Percentiles rank a stretch among this genome's conserved stretches.
These are phyloP conservation scores for Apocynum venetum DNA, from an alignment of 257 asterid genomes.

Conservation along the genomic window DNA sequence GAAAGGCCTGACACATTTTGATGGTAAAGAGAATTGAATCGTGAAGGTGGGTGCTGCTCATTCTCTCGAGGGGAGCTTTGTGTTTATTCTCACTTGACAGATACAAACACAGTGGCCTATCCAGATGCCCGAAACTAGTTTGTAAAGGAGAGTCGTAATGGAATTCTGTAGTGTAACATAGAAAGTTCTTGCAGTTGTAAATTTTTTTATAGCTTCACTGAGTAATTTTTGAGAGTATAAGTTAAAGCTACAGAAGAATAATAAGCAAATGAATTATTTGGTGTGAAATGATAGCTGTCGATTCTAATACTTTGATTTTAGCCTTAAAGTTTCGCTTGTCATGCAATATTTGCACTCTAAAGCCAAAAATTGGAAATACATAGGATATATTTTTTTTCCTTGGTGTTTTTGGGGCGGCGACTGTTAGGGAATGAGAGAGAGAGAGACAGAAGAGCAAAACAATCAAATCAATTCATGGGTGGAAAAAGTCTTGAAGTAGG, in stretches of 20 bases:
- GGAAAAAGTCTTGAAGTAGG: constrained; percentile 44
- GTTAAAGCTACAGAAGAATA: background rate
- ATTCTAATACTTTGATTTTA: background rate
- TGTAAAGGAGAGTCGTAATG: background rate
- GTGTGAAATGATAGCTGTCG: background rate
- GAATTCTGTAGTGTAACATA: constrained; percentile 17
- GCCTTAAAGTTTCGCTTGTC: background rate
- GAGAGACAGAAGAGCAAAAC: background rate
- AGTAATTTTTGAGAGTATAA: background rate
- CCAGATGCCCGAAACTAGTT: constrained; percentile 5
- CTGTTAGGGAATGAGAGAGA: too few relatives aligned
- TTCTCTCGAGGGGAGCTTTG: background rate
- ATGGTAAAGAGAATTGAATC: background rate
- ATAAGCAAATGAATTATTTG: background rate
- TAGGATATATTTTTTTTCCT: too few relatives aligned
- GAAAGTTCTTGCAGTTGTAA: constrained; percentile 12
- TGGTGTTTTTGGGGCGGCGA: too few relatives aligned
- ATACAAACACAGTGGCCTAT: background rate
- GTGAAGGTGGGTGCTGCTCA: background rate
- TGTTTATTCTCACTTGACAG: constrained; percentile 7
- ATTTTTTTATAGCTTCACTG: background rate
- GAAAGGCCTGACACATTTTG: background rate
- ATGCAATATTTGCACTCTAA: background rate
- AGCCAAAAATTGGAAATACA: too few relatives aligned
- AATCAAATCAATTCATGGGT: constrained; percentile 25